Conservation (phyloP, 129 eudicot genomes). For the Lonicera japonica region DNA sequence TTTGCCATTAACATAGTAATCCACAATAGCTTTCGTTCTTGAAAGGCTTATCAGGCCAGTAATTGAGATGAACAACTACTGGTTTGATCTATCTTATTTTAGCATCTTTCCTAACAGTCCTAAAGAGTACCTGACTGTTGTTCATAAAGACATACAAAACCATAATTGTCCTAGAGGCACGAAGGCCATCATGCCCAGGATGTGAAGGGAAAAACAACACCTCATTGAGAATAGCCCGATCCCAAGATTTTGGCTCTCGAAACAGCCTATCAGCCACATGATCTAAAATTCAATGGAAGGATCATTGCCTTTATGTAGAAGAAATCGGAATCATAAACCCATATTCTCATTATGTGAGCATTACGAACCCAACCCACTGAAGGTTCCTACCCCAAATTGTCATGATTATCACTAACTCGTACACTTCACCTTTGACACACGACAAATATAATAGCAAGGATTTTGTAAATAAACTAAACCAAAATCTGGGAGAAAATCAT, state of each 20-base stretch:
- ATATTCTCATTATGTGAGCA: constrained; percentile 55
- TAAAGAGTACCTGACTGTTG: constrained; percentile 48
- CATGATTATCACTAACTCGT: constrained; percentile 47
- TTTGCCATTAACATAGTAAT: constrained; percentile 37
- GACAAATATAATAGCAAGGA: constrained; percentile 40
- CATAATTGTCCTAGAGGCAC: constrained; percentile 45
- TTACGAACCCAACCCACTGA: constrained; percentile 54
- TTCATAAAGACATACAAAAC: constrained; percentile 48
- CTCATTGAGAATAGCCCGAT: constrained; percentile 49
- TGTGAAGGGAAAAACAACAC: constrained; percentile 44
- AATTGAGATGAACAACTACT: constrained; percentile 37
- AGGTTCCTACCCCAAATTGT: constrained; percentile 54
- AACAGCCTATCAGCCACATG: constrained; percentile 40
- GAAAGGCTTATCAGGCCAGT: constrained; percentile 40
- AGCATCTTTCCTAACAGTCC: constrained; percentile 38
- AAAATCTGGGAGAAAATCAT: constrained; percentile 45
- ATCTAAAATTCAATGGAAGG: constrained; percentile 52
- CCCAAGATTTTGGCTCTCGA: constrained; percentile 33
- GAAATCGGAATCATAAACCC: constrained; percentile 50
- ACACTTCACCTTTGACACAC: constrained; percentile 49
- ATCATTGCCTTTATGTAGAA: constrained; percentile 44
- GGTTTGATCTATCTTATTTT: constrained; percentile 36
- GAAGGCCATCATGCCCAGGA: constrained; percentile 52
- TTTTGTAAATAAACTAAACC: constrained; percentile 44
- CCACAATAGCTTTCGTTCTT: constrained; percentile 49